phyloP scores from a whole-genome alignment of 345 rosid species.

The Sonneratia alba region DNA sequence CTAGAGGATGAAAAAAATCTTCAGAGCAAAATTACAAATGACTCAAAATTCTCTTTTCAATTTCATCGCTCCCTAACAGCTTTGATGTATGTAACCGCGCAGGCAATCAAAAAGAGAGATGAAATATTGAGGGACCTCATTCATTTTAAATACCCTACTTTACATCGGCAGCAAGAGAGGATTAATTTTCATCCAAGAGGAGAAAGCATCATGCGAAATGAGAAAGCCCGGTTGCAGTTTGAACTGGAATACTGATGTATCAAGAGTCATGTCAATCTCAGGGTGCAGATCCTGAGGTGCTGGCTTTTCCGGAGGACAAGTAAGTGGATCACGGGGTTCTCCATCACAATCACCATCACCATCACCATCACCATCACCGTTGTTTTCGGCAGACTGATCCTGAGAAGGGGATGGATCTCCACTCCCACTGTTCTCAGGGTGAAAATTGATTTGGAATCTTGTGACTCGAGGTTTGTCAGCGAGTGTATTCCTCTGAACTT shows the following conservation, averaged over 20 bases:
- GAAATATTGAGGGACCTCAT: background rate
- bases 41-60: no score
- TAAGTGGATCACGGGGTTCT: conserved; percentile 17
- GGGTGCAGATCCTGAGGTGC: conserved; percentile 21
- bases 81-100: no score
- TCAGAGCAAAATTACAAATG: no score
- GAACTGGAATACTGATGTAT: no score
- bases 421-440: conserved; percentile 50
- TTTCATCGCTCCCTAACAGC: no score
- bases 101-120: background rate
- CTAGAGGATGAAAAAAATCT: no score
- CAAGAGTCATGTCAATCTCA: background rate
- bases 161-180: background rate
- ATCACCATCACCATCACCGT: conserved; percentile 27
- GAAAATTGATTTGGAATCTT: conserved; percentile 87
- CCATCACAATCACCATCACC: no score
- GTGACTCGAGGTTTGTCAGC: conserved; percentile 90
- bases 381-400: conserved; percentile 28
- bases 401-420: conserved; percentile 23
- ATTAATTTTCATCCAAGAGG: background rate
- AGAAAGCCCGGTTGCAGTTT: background rate
- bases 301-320: conserved; percentile 20
- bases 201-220: background rate
- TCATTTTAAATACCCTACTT: no score
- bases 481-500: conserved; percentile 72